Percentiles rank a stretch among this genome's conserved stretches.
Evolutionary conservation across 2,329 filamentous ascomycete species (phyloP).

Genomic region (Calonectria pteridis): DNA sequence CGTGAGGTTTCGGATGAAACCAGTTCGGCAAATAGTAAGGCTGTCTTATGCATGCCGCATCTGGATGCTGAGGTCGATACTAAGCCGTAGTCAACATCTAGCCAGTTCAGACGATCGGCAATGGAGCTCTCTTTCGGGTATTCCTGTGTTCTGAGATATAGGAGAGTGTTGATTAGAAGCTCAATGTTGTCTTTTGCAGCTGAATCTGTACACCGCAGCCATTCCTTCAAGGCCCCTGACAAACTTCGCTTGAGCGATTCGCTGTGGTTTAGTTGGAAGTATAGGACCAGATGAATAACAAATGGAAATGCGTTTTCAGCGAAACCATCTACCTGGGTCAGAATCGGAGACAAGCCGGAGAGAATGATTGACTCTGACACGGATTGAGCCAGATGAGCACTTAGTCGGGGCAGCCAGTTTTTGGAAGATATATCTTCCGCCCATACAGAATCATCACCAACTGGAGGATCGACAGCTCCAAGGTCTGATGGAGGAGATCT

Average conservation of each 20-base stretch:
- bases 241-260: constrained; percentile 71
- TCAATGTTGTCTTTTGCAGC: constrained; percentile 72
- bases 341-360: constrained; percentile 73
- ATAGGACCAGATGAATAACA: constrained; percentile 84
- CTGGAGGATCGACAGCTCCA: constrained; percentile 9
- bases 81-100: constrained; percentile 82
- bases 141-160: constrained; percentile 89
- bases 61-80: constrained; percentile 78
- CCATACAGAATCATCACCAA: constrained; percentile 46
- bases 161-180: constrained; percentile 80
- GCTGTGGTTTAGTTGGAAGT: constrained; percentile 73
- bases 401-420: constrained; percentile 73
- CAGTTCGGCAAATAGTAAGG: constrained; percentile 85
- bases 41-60: constrained; percentile 89
- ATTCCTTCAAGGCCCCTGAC: constrained; percentile 74
- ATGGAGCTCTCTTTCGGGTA: constrained; percentile 82
- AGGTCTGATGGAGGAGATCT: constrained; percentile 67
- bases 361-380: constrained; percentile 76
- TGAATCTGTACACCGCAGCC: constrained; percentile 63
- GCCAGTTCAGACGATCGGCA: constrained; percentile 84
- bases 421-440: constrained; percentile 55
- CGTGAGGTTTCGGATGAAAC: constrained; percentile 68
- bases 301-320: constrained; percentile 84
- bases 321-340: constrained; percentile 75
- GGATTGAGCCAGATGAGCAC: constrained; percentile 70